Evolutionary conservation across 108 stramenopile genomes (phyloP).

Genomic region (Cyclostephanos tholiformis): DNA sequence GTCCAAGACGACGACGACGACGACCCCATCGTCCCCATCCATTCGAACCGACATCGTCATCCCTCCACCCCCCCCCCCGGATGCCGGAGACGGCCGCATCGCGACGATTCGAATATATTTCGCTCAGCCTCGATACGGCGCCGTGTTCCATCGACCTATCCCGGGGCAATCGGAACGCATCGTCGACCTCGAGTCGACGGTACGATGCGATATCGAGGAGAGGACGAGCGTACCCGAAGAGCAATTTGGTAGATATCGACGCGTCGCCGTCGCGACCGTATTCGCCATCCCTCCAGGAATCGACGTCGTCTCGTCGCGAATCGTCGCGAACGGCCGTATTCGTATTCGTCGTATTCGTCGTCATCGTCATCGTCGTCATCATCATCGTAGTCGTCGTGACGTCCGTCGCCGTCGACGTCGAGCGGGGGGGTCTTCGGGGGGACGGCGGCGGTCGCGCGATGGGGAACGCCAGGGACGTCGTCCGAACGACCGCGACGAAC

Average conservation of each 20-base stretch:
- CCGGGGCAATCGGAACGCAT: slow-evolving; percentile 56
- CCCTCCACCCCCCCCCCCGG: slow-evolving; percentile 22
- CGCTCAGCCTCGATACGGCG: slow-evolving; percentile 39
- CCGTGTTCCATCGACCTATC: slow-evolving; percentile 36
- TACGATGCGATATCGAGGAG: slow-evolving; percentile 57
- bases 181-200: slow-evolving; percentile 57
- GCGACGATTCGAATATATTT: slow-evolving; percentile 26
- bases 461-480: background rate
- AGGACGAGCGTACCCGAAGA: slow-evolving; percentile 62
- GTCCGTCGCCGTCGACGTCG: too few relatives aligned
- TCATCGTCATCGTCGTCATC: too few relatives aligned
- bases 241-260: slow-evolving; percentile 53
- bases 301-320: background rate
- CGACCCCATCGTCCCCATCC: too few relatives aligned
- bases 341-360: background rate
- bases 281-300: slow-evolving; percentile 58
- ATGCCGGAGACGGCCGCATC: slow-evolving; percentile 14
- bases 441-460: background rate
- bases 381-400: too few relatives aligned
- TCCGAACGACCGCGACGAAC: background rate
- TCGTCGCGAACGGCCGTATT: too few relatives aligned
- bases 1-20: slow-evolving; percentile 14
- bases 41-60: too few relatives aligned
- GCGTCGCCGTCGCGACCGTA: slow-evolving; percentile 18
- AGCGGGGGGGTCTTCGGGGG: background rate